phyloP scores from a whole-genome alignment of 2,329 filamentous ascomycete genomes.

The Macrophomina phaseolina region DNA sequence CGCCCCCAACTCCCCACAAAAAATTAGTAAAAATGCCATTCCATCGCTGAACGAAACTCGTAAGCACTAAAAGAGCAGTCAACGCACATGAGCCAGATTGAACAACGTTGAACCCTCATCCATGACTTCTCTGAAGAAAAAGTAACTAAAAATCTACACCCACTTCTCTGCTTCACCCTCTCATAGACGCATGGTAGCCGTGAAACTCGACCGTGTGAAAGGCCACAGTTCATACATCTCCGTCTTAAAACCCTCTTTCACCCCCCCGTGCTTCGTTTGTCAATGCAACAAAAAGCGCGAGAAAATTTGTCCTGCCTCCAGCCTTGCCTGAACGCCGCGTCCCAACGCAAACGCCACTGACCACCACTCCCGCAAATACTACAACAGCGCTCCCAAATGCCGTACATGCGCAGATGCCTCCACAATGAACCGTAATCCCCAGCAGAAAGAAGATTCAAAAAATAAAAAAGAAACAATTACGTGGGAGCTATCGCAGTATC shows the following conservation, averaged over 20 bases:
- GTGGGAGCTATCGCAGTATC: constrained; percentile 23
- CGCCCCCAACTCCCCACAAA: too few relatives aligned
- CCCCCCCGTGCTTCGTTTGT: background rate
- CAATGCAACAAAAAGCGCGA: background rate
- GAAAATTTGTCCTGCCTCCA: background rate
- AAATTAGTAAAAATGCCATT: too few relatives aligned
- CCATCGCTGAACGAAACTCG: too few relatives aligned
- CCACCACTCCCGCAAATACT: constrained; percentile 13
- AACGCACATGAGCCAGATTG: background rate
- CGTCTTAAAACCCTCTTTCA: background rate
- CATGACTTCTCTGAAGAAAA: background rate
- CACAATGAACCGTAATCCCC: background rate
- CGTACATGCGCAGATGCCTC: constrained; percentile 23
- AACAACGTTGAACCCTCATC: background rate
- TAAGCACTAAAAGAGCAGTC: too few relatives aligned
- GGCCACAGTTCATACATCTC: background rate
- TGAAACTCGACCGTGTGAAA: background rate
- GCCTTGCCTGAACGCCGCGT: constrained; percentile 11
- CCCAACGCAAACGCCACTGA: constrained; percentile 11
- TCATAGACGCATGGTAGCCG: constrained; percentile 21
- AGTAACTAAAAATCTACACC: constrained; percentile 7
- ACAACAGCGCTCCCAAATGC: constrained; percentile 26
- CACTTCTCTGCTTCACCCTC: background rate
- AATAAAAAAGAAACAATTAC: constrained; percentile 24
- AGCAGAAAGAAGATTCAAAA: constrained; percentile 21